Base-by-base conservation (phyloP, 768 basidiomycete species). In the Mrakia frigida region DNA sequence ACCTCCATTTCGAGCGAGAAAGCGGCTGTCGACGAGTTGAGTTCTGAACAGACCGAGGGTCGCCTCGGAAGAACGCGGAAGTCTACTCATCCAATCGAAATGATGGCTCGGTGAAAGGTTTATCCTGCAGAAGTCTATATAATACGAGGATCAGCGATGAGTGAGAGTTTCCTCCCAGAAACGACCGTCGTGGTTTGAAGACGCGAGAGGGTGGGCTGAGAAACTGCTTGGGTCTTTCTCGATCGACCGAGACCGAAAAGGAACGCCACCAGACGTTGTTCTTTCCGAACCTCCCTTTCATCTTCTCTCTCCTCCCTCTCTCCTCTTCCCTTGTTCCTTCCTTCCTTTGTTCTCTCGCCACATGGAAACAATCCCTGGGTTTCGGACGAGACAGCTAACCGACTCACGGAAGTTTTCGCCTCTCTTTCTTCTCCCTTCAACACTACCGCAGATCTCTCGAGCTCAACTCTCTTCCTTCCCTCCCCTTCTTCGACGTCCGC, bases 391-490 rank as follows among this genome's bases (percentile, higher is more conserved):
- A 50, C 46, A 50, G 28, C 56, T 56, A 56, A 56, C 46, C 11
- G 46, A 56, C n/a, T 56, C 56, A n/a, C 56, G 23, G 56, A 56
- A 0, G 23, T 28, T 56, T 56, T 52, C 16, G 16, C 6, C 6
- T n/a, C 9, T 52, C 50, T 52, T 5, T 52, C 50, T 56, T 56
- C n/a, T 25, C 23, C 25, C 56, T 56, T 11, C 56, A 28, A 56
- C 56, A 6, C 56, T 14, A 25, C n/a, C 56, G 56, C 56, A 28
- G 56, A 56, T 56, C n/a, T 53, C 21, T 53, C 50, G 23, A 56
- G 56, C 56, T 56, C 56, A 56, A n/a, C 56, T 56, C 56, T n/a
- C 56, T 56, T 53, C 56, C 56, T 56, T 56, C 56, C 56, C 28
- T n/a, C 56, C n/a, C 53, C 53, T 53, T 53, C 53, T 3, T 23